phyloP scores from a whole-genome alignment of 2,329 filamentous ascomycete species.

The Fusarium sarcochroum region DNA sequence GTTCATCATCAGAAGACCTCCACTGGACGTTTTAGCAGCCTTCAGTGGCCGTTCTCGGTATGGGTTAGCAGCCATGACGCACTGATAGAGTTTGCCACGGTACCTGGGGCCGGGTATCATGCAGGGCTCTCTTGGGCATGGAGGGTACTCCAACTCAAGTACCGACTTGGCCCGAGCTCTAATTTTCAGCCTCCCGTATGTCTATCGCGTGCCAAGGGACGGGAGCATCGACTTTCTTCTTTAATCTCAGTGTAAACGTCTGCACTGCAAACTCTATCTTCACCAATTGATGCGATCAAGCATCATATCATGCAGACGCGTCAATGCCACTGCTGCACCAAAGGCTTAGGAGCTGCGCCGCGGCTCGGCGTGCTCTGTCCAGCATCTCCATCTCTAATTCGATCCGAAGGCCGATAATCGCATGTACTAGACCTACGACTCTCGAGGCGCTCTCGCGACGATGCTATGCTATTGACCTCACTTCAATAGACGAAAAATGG shows the following conservation, averaged over 20 bases:
- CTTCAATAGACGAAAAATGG: conserved; percentile 66
- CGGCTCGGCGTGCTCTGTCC: conserved; percentile 37
- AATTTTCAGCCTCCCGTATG: conserved; percentile 17
- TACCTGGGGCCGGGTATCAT: conserved; percentile 36
- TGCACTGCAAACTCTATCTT: conserved; percentile 2
- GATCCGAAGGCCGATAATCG: conserved; percentile 29
- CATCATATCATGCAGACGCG: conserved; percentile 49
- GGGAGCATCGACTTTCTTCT: neutral
- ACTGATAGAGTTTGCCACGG: conserved; percentile 23
- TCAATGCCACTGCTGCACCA: conserved; percentile 51
- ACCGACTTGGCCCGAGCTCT: conserved; percentile 45
- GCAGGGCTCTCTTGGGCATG: conserved; percentile 28
- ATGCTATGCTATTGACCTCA: conserved; percentile 63
- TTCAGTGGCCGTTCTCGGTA: conserved; percentile 40
- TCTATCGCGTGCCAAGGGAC: neutral
- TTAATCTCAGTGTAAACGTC: conserved; percentile 3
- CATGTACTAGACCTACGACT: conserved; percentile 10
- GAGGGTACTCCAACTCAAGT: conserved; percentile 37
- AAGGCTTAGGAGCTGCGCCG: conserved; percentile 48
- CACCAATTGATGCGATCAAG: conserved; percentile 29
- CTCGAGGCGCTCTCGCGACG: conserved; percentile 43
- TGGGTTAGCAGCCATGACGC: conserved; percentile 39
- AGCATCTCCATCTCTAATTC: conserved; percentile 22
- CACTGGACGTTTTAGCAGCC: conserved; percentile 6
- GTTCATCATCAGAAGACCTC: conserved; percentile 24